Base-by-base conservation (phyloP, 306 rosid species). In the Sesbania bispinosa region DNA sequence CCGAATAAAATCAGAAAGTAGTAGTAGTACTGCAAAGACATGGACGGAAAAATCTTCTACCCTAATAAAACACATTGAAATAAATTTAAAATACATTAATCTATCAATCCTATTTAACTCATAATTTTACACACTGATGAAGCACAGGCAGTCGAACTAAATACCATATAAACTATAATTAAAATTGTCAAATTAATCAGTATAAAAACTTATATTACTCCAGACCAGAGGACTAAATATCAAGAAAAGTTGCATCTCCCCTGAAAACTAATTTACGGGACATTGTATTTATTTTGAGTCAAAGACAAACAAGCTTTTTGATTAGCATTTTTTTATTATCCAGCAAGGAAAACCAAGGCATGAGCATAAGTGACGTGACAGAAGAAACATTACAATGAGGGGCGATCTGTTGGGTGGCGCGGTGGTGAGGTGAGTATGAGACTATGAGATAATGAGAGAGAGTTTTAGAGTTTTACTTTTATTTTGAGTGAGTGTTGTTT, bases 341-440 rank as follows among this genome's bases (percentile, higher is more conserved):
- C 2, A 10, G 13, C 10, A 7, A 23, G 11, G 11, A 36, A 23
- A 30, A 1, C 5, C 30, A 61, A 33, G 7, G 7, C 20, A 7
- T 46, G 35, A 36, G 51, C 78, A 35, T 7, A 36, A 26, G 35
- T 27, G n/a, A n/a, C n/a, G n/a, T n/a, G 65, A 26, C 52, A 13
- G 62, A 27, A 73, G 59, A 53, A 64, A 64, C 42, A 64, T 11
- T 9, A 6, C 59, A 65, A 64, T 13, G 18, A 63, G 33, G 18
- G 24, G n/a, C n/a, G n/a, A n/a, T n/a, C n/a, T n/a, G n/a, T n/a
- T n/a, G n/a, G n/a, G n/a, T n/a, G n/a, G n/a, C n/a, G n/a, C n/a
- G n/a, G n/a, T n/a, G n/a, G n/a, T n/a, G n/a, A n/a, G n/a, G n/a
- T n/a, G n/a, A n/a, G n/a, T n/a, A n/a, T n/a, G n/a, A n/a, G n/a